Evolutionary conservation across 2,329 filamentous ascomycete species (phyloP).

Genomic region (Scedosporium boydii): DNA sequence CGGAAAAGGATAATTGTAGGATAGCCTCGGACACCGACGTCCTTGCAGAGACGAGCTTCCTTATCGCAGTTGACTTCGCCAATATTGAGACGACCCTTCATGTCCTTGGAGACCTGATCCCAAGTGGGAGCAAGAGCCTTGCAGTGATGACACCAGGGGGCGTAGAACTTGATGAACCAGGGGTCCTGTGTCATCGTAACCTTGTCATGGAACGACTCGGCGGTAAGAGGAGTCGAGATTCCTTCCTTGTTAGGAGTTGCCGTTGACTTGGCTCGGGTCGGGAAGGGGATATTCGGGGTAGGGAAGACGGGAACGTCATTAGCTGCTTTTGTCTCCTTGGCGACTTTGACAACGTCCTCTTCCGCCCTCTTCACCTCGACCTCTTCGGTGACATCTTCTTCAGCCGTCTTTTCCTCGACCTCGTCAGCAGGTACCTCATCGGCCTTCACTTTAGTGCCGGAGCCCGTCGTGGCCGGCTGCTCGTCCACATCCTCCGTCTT

Average conservation of each 20-base stretch:
- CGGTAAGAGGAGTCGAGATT: constrained; percentile 63
- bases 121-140: constrained; percentile 86
- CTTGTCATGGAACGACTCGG: constrained; percentile 74
- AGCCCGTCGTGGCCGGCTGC: background rate
- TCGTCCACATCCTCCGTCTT: background rate
- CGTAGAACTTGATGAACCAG: constrained; percentile 99
- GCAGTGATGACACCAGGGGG: constrained; percentile 94
- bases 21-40: constrained; percentile 68
- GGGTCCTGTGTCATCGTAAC: constrained; percentile 83
- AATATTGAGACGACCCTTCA: constrained; percentile 82
- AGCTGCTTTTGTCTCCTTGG: constrained; percentile 18
- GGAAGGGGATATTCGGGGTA: constrained; percentile 14
- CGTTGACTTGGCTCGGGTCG: constrained; percentile 40
- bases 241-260: constrained; percentile 65
- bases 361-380: constrained; percentile 3
- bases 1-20: constrained; percentile 91
- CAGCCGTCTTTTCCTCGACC: constrained; percentile 8
- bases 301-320: constrained; percentile 18
- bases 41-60: constrained; percentile 83
- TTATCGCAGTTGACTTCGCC: constrained; percentile 93
- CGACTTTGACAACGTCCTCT: constrained; percentile 12
- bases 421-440: constrained; percentile 10
- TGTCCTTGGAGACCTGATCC: constrained; percentile 81
- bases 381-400: constrained; percentile 12
- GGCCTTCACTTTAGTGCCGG: constrained; percentile 27